Evolutionary conservation across 208 protist species (phyloP).

Genomic region (Crithidia expoeki): DNA sequence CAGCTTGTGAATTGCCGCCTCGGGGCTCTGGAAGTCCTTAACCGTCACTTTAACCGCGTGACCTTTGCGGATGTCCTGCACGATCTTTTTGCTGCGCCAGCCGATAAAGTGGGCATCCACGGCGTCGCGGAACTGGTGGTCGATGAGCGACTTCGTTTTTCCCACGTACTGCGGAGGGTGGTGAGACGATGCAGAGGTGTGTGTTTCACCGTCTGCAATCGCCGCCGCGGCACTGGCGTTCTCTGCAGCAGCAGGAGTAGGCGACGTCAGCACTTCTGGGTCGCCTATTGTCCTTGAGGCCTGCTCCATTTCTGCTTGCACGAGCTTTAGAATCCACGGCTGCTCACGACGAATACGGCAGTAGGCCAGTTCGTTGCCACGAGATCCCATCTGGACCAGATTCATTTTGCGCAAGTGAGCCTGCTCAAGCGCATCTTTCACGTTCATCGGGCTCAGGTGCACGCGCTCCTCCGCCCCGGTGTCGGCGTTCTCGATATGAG

Average conservation of each 20-base stretch:
- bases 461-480: slow-evolving; percentile 66
- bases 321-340: slow-evolving; percentile 58
- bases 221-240: background rate
- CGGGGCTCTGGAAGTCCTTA: slow-evolving; percentile 77
- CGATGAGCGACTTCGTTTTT: slow-evolving; percentile 54
- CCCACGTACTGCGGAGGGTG: slow-evolving; percentile 16
- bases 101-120: slow-evolving; percentile 89
- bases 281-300: slow-evolving; percentile 26
- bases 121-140: slow-evolving; percentile 85
- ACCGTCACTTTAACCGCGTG: slow-evolving; percentile 86
- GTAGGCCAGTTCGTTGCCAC: slow-evolving; percentile 72
- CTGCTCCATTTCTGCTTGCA: slow-evolving; percentile 68
- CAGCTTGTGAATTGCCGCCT: slow-evolving; percentile 74
- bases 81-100: slow-evolving; percentile 90
- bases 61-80: slow-evolving; percentile 70
- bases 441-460: slow-evolving; percentile 65
- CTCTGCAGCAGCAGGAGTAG: slow-evolving; percentile 1
- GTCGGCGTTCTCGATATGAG: slow-evolving; percentile 80
- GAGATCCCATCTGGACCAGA: slow-evolving; percentile 84
- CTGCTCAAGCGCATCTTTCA: slow-evolving; percentile 74
- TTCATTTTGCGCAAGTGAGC: slow-evolving; percentile 66
- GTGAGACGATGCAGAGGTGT: background rate
- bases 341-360: slow-evolving; percentile 79
- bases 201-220: slow-evolving; percentile 11
- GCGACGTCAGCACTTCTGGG: slow-evolving; percentile 4